phyloP scores from a whole-genome alignment of 495 filamentous ascomycete genomes.

The Penicillium ucsense region DNA sequence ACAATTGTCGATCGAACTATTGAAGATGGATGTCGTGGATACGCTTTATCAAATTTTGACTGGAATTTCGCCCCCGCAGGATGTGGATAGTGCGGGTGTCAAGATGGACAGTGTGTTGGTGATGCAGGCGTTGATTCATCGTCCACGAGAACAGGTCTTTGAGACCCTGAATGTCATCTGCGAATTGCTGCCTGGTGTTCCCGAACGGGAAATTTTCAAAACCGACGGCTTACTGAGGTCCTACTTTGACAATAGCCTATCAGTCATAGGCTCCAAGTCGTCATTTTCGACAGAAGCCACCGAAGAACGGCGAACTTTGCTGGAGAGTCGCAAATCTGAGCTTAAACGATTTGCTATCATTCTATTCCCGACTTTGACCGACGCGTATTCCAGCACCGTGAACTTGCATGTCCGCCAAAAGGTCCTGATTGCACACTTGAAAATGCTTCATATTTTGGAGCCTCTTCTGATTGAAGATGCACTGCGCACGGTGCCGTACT shows the following conservation, averaged over 20 bases:
- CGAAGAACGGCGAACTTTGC: constrained; percentile 65
- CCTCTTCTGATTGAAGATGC: constrained; percentile 73
- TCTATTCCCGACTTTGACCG: constrained; percentile 90
- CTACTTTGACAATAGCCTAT: constrained; percentile 29
- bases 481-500: constrained; percentile 84
- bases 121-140: constrained; percentile 96
- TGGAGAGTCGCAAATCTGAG: constrained; percentile 73
- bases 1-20: constrained; percentile 73
- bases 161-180: constrained; percentile 98
- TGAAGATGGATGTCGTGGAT: constrained; percentile 96
- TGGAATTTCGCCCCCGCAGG: constrained; percentile 81
- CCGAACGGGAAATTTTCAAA: constrained; percentile 28
- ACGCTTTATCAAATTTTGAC: constrained; percentile 97
- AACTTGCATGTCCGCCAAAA: constrained; percentile 97
- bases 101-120: constrained; percentile 96
- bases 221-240: constrained; percentile 45
- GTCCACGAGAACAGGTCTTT: constrained; percentile 91
- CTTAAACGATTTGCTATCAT: constrained; percentile 89
- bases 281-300: constrained; percentile 50
- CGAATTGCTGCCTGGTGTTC: constrained; percentile 67
- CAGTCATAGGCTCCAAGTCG: constrained; percentile 22
- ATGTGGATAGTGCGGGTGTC: constrained; percentile 66
- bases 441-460: constrained; percentile 97
- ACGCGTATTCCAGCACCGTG: constrained; percentile 96
- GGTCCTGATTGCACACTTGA: constrained; percentile 86